Conservation (phyloP, 106 monocot genomes). For the Gastrodia elata region DNA sequence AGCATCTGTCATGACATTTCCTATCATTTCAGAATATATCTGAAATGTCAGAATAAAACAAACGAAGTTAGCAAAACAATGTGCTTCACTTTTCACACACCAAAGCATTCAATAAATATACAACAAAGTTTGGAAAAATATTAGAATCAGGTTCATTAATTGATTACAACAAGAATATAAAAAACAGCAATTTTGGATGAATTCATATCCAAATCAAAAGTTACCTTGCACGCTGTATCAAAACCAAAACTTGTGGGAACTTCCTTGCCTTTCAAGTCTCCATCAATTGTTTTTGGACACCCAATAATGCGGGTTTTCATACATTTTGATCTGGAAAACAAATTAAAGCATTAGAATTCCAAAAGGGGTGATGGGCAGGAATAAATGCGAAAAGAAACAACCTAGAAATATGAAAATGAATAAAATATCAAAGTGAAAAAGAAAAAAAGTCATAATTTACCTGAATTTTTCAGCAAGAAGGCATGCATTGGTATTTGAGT, state of each 20-base stretch:
- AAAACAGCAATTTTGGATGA: background rate
- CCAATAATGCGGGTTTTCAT: slow-evolving; percentile 86
- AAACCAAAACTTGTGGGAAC: slow-evolving; percentile 99
- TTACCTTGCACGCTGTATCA: slow-evolving; percentile 98
- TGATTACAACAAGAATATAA: slow-evolving; percentile 5
- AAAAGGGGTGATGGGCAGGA: background rate
- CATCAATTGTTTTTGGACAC: slow-evolving; percentile 98
- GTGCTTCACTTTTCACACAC: background rate
- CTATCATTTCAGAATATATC: slow-evolving; percentile 99
- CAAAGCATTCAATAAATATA: background rate
- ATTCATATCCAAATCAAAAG: background rate
- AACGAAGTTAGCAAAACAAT: slow-evolving; percentile 2
- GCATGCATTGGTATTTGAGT: slow-evolving; percentile 98
- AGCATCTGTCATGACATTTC: slow-evolving; percentile 99
- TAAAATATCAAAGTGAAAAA: background rate
- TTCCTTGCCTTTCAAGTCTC: slow-evolving; percentile 94
- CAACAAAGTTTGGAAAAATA: background rate
- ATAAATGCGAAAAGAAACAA: background rate
- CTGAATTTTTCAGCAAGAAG: slow-evolving; percentile 90
- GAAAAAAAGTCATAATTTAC: slow-evolving; percentile 19
- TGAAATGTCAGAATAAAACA: slow-evolving; percentile 21
- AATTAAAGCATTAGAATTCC: slow-evolving; percentile 1
- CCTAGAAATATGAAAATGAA: background rate
- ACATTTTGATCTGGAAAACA: slow-evolving; percentile 53
- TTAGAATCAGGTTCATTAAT: background rate